These are phyloP conservation scores for Sophora flavescens DNA, from an alignment of 306 rosid species.

Conservation along the genomic window DNA sequence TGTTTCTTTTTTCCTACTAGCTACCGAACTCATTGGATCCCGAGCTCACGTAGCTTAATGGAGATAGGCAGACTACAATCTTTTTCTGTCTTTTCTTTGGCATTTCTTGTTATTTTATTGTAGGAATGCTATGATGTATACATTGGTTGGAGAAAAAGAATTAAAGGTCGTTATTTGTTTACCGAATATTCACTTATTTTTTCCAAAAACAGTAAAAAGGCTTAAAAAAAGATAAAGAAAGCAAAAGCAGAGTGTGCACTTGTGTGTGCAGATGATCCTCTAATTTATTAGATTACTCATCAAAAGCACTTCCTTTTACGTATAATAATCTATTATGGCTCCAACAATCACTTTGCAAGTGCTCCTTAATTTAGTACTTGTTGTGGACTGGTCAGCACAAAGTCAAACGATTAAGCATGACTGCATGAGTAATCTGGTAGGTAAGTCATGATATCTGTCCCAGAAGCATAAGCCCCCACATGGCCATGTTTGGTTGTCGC, in stretches of 20 bases:
- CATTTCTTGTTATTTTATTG: not conserved
- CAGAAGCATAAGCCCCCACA: slow-evolving; percentile 42
- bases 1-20: too few species aligned
- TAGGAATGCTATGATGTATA: slow-evolving; percentile 7
- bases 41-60: too few species aligned
- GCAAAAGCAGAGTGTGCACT: slow-evolving; percentile 23
- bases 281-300: not conserved
- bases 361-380: slow-evolving; percentile 34
- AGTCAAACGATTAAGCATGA: slow-evolving; percentile 40
- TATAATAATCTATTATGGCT: slow-evolving; percentile 16
- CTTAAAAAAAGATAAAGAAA: slow-evolving; percentile 11
- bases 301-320: slow-evolving; percentile 34
- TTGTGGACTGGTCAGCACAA: not conserved
- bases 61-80: not conserved
- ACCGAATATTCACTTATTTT: slow-evolving; percentile 27
- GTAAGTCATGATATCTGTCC: slow-evolving; percentile 31
- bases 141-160: slow-evolving; percentile 25
- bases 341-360: slow-evolving; percentile 39
- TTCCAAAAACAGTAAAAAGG: slow-evolving; percentile 26
- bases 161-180: slow-evolving; percentile 20
- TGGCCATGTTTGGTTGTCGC: slow-evolving; percentile 41
- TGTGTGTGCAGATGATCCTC: slow-evolving; percentile 13
- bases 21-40: too few species aligned
- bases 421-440: slow-evolving; percentile 36
- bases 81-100: too few species aligned